Evolutionary conservation across 768 basidiomycete species (phyloP).

Genomic region (Tricholoma flavovirens): DNA sequence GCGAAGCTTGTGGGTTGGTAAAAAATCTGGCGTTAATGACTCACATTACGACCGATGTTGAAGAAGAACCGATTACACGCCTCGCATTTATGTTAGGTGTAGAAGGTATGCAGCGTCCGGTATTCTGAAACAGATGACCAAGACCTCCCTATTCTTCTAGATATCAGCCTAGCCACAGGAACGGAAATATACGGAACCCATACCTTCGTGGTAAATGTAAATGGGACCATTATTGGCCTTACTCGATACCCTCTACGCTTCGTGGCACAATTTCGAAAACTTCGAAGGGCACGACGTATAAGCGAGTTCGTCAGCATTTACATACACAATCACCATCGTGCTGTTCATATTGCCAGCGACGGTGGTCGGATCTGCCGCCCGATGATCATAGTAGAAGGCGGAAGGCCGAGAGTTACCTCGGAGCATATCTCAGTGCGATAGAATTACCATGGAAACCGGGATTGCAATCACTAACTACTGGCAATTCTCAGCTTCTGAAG

Average conservation of each 20-base stretch:
- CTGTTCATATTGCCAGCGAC: constrained; percentile 94
- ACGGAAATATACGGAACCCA: constrained; percentile 93
- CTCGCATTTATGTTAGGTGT: constrained; percentile 94
- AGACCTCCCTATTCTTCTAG: constrained; percentile 30
- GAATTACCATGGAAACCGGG: constrained; percentile 18
- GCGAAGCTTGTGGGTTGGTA: constrained; percentile 97
- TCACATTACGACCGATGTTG: constrained; percentile 98
- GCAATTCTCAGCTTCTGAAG: constrained; percentile 61
- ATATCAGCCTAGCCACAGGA: constrained; percentile 88
- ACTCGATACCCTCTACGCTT: constrained; percentile 83
- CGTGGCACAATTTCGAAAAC: constrained; percentile 84
- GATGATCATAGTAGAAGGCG: constrained; percentile 91
- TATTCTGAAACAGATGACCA: background rate
- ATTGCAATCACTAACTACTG: constrained; percentile 2
- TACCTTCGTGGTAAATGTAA: constrained; percentile 94
- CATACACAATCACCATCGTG: constrained; percentile 90
- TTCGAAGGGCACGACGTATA: constrained; percentile 85
- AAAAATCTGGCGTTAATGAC: constrained; percentile 99
- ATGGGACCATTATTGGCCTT: constrained; percentile 92
- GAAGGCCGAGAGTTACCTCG: constrained; percentile 65
- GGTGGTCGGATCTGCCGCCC: constrained; percentile 98
- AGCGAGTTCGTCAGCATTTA: constrained; percentile 97
- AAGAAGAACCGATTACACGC: constrained; percentile 88
- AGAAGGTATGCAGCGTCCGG: constrained; percentile 56
- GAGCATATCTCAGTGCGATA: constrained; percentile 67